Conservation (phyloP, 306 rosid species). For the Prunus mume region DNA sequence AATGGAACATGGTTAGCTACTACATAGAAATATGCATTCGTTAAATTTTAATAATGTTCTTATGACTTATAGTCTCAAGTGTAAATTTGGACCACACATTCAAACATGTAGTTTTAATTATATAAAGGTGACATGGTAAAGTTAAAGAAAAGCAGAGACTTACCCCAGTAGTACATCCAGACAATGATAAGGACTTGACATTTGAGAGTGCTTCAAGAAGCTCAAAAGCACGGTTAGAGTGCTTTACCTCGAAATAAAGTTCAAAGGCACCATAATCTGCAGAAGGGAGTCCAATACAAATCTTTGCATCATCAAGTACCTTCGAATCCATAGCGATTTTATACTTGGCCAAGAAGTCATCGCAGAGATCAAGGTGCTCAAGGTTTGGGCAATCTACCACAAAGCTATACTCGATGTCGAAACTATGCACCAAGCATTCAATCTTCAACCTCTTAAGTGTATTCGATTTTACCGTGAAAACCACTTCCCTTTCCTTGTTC, state of each 20-base stretch:
- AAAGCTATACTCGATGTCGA: neutral
- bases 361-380: neutral
- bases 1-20: neutral
- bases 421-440: neutral
- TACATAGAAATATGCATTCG: no score
- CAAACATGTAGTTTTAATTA: neutral
- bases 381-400: constrained; percentile 10
- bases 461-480: neutral
- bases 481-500: neutral
- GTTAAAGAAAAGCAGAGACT: neutral
- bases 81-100: neutral
- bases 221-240: neutral
- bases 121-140: neutral
- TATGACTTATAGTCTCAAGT: no score
- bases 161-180: neutral
- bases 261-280: constrained; percentile 1
- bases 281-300: neutral
- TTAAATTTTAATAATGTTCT: no score
- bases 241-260: neutral
- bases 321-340: neutral
- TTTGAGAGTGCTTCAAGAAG: constrained; percentile 1
- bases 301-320: neutral
- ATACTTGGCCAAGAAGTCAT: constrained; percentile 17
- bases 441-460: constrained; percentile 6
- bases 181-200: constrained; percentile 1